These are phyloP conservation scores for Lentinus tigrinus DNA, from an alignment of 768 basidiomycete genomes.

Conservation along the genomic window DNA sequence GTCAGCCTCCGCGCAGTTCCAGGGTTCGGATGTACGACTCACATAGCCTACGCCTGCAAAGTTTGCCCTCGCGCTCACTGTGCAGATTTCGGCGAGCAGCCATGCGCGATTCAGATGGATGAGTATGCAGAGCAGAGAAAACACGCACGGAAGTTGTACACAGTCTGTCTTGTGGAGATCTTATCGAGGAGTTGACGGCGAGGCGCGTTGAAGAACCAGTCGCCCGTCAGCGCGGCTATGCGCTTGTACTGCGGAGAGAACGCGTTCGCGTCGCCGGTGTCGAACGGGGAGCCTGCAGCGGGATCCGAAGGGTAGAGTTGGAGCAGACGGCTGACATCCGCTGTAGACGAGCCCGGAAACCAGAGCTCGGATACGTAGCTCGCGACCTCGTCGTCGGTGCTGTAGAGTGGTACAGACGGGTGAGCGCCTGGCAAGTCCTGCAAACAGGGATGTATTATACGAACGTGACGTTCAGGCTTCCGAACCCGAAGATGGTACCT, in stretches of 20 bases:
- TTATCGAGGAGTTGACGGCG: conserved; percentile 27
- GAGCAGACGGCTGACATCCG: conserved; percentile 16
- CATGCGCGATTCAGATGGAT: too few species aligned
- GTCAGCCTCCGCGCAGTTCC: not conserved
- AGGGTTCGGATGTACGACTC: not conserved
- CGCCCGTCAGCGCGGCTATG: conserved; percentile 28
- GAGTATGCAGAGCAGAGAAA: too few species aligned
- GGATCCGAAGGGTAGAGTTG: conserved; percentile 31
- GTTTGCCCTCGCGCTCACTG: conserved; percentile 14
- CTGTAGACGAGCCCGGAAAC: conserved; percentile 20
- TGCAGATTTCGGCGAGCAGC: too few species aligned
- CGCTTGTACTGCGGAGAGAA: conserved; percentile 41
- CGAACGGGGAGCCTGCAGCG: conserved; percentile 51
- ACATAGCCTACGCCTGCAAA: conserved; percentile 4
- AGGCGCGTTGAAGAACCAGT: conserved; percentile 28
- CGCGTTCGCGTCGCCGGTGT: conserved; percentile 44
- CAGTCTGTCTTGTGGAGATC: conserved; percentile 17
- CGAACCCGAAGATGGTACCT: conserved; percentile 43
- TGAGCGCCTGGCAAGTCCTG: too few species aligned
- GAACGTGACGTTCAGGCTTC: conserved; percentile 30
- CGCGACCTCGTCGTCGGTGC: conserved; percentile 23
- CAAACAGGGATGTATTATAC: not conserved
- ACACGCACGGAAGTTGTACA: conserved; percentile 22
- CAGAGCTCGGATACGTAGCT: conserved; percentile 19
- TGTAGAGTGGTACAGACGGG: not conserved